A percentile compares a stretch with the other conserved stretches of the same genome.
phyloP scores from a whole-genome alignment of 148 eudicot species.

The Amaranthus palmeri region DNA sequence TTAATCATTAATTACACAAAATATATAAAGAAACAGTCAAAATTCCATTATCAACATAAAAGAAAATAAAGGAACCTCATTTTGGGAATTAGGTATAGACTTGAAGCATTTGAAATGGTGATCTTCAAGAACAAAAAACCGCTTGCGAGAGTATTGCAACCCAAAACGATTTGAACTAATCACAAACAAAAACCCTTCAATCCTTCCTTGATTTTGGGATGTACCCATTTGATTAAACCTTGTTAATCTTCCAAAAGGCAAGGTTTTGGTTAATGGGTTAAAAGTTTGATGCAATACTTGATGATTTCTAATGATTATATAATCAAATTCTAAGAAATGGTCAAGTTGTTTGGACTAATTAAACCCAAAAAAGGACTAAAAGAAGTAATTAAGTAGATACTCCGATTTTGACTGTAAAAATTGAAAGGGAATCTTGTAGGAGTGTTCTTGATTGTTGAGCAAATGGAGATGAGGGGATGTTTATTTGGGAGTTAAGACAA shows the following conservation, averaged over 20 bases:
- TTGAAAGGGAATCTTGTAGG: too few species aligned
- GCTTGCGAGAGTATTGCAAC: conserved; percentile 46
- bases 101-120: conserved; percentile 54
- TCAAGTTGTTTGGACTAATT: too few species aligned
- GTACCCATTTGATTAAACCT: conserved; percentile 29
- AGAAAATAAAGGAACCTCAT: conserved; percentile 32
- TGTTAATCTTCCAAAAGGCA: not conserved
- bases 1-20: not conserved
- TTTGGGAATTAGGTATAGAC: conserved; percentile 37
- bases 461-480: too few species aligned
- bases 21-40: not conserved
- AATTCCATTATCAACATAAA: not conserved
- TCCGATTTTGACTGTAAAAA: too few species aligned
- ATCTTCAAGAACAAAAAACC: conserved; percentile 64
- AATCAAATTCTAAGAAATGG: too few species aligned
- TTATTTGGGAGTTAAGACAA: not conserved
- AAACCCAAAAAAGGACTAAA: too few species aligned
- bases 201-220: conserved; percentile 38
- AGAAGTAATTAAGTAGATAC: too few species aligned
- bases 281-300: too few species aligned
- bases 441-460: too few species aligned
- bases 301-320: too few species aligned
- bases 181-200: conserved; percentile 65
- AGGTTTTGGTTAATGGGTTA: not conserved
- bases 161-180: conserved; percentile 62